Conservation (phyloP, 345 rosid genomes). For the Orychophragmus violaceus region DNA sequence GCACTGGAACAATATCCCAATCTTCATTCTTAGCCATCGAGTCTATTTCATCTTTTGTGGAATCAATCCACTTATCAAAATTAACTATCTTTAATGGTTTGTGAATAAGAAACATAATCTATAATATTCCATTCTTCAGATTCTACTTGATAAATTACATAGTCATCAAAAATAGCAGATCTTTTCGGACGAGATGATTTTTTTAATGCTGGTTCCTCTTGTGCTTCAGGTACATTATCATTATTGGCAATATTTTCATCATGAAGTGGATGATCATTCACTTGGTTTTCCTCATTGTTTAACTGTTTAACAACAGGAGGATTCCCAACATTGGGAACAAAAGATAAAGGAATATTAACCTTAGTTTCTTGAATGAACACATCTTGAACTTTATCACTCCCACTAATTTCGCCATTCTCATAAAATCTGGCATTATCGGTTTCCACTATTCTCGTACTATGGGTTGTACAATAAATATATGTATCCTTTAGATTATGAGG, state of each 20-base stretch:
- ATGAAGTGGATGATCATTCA: background rate
- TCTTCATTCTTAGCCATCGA: background rate
- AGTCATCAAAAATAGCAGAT: too few species aligned
- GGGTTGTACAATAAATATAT: background rate
- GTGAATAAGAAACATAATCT: background rate
- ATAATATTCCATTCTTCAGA: background rate
- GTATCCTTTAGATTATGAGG: background rate
- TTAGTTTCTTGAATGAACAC: background rate
- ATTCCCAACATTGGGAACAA: background rate
- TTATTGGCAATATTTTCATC: background rate
- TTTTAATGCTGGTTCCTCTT: background rate
- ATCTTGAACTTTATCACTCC: slow-evolving; percentile 1
- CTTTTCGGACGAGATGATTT: background rate
- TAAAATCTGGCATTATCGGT: background rate
- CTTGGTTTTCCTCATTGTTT: background rate
- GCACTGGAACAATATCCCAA: background rate
- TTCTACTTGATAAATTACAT: too few species aligned
- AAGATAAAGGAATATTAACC: background rate
- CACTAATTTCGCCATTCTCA: background rate
- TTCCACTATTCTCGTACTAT: background rate
- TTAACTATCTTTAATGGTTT: background rate
- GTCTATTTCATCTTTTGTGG: too few species aligned
- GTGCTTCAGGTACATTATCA: background rate
- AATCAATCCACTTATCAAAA: background rate
- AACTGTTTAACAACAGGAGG: background rate